Conservation (phyloP, 2,329 filamentous ascomycete genomes). For the Curvularia sp. region DNA sequence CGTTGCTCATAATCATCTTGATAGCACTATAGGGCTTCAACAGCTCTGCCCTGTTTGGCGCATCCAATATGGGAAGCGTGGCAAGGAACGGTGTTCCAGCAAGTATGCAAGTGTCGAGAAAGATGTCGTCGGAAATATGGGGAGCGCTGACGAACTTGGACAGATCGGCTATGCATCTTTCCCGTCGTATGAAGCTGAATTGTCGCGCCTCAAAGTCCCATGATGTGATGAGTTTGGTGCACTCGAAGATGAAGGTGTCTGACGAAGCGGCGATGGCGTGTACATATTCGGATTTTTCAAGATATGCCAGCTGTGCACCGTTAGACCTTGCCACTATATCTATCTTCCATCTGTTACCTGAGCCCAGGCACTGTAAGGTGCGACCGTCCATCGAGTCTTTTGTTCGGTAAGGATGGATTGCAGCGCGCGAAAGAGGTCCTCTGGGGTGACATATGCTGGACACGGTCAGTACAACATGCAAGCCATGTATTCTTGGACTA, state of each 20-base stretch:
- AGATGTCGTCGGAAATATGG: conserved; percentile 71
- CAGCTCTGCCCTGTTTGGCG: conserved; percentile 60
- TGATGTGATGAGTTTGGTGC: conserved; percentile 73
- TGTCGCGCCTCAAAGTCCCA: conserved; percentile 74
- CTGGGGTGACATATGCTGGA: conserved; percentile 68
- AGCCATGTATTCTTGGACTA: neutral
- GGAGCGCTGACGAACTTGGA: conserved; percentile 47
- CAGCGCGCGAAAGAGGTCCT: conserved; percentile 77
- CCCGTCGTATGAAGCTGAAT: conserved; percentile 71
- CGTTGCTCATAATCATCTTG: conserved; percentile 73
- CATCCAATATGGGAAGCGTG: conserved; percentile 78
- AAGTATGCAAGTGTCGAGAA: conserved; percentile 84
- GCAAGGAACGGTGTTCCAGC: conserved; percentile 81
- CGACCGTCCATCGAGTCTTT: conserved; percentile 77
- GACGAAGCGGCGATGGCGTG: conserved; percentile 84
- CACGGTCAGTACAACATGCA: conserved; percentile 19
- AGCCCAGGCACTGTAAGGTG: conserved; percentile 86
- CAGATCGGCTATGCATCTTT: conserved; percentile 73
- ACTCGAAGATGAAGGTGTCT: conserved; percentile 84
- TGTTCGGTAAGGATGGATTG: conserved; percentile 75
- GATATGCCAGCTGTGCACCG: conserved; percentile 72
- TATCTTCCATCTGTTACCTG: conserved; percentile 65
- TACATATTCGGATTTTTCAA: conserved; percentile 68
- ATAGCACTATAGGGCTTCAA: conserved; percentile 76
- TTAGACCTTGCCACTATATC: conserved; percentile 1